Conservation (phyloP, 2,329 filamentous ascomycete species). For the Xylaria sp. region DNA sequence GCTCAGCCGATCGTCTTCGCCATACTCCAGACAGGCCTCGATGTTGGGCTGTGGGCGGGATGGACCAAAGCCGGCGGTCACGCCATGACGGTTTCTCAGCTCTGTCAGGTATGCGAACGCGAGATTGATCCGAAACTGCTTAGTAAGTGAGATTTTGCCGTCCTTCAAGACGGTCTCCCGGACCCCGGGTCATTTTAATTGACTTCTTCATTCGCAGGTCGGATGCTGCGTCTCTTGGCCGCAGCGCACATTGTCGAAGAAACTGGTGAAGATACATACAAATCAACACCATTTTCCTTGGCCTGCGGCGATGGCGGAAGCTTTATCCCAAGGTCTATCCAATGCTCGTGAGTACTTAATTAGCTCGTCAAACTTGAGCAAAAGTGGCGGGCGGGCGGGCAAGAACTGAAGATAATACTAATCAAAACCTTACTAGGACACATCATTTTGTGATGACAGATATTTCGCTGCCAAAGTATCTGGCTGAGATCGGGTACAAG, state of each 20-base stretch:
- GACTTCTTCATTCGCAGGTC: constrained; percentile 33
- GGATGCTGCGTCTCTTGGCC: constrained; percentile 42
- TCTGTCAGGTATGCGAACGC: constrained; percentile 33
- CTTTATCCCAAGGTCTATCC: constrained; percentile 42
- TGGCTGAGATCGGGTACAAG: constrained; percentile 40
- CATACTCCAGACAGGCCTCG: constrained; percentile 34
- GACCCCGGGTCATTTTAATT: background rate
- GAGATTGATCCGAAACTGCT: constrained; percentile 39
- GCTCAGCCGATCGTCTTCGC: constrained; percentile 35
- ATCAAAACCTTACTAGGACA: constrained; percentile 16
- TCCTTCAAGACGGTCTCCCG: background rate
- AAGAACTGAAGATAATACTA: constrained; percentile 15
- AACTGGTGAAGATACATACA: constrained; percentile 43
- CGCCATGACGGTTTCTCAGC: constrained; percentile 33
- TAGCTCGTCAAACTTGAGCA: constrained; percentile 13
- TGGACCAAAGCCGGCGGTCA: constrained; percentile 38
- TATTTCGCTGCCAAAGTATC: constrained; percentile 36
- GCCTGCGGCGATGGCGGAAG: constrained; percentile 44
- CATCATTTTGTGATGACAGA: constrained; percentile 31
- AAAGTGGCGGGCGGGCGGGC: background rate
- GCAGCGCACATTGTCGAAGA: constrained; percentile 43
- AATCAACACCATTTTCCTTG: constrained; percentile 45
- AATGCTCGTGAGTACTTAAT: constrained; percentile 29
- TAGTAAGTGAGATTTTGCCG: constrained; percentile 26
- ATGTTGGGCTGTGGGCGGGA: constrained; percentile 40